A percentile compares a stretch with the other conserved stretches of the same genome.
Evolutionary conservation across 306 rosid species (phyloP).

Genomic region (Crotalaria pallida): DNA sequence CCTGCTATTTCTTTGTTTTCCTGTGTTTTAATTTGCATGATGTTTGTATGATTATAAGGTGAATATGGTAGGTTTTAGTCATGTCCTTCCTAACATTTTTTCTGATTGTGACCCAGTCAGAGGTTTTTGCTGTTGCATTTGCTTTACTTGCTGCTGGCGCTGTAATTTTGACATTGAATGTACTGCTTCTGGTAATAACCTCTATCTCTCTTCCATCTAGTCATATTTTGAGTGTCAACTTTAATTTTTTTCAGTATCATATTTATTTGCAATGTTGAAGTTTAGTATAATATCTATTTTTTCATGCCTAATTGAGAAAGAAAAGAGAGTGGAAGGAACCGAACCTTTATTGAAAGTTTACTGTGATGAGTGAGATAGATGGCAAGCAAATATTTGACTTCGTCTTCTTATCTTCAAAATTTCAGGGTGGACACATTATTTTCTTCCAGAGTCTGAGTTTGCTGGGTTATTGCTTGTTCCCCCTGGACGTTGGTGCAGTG

Average conservation of each 20-base stretch:
- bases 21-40: background rate
- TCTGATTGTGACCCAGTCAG: constrained; percentile 54
- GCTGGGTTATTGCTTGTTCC: constrained; percentile 93
- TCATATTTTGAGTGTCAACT: background rate
- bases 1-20: background rate
- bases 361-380: background rate
- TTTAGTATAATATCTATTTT: background rate
- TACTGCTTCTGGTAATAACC: constrained; percentile 80
- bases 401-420: constrained; percentile 13
- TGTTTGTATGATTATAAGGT: background rate
- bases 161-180: constrained; percentile 88
- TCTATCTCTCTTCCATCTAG: constrained; percentile 15
- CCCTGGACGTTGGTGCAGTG: constrained; percentile 85
- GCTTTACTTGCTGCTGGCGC: constrained; percentile 98
- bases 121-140: constrained; percentile 96
- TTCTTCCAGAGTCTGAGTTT: constrained; percentile 98
- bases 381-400: background rate
- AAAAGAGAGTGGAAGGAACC: background rate
- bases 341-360: background rate
- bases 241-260: background rate
- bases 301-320: background rate
- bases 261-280: background rate
- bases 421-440: constrained; percentile 96
- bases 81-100: constrained; percentile 18
- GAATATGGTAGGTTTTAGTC: background rate